These are phyloP conservation scores for Kappamyces sp. DNA, from an alignment of 192 early-diverging fungal genomes.

Conservation along the genomic window DNA sequence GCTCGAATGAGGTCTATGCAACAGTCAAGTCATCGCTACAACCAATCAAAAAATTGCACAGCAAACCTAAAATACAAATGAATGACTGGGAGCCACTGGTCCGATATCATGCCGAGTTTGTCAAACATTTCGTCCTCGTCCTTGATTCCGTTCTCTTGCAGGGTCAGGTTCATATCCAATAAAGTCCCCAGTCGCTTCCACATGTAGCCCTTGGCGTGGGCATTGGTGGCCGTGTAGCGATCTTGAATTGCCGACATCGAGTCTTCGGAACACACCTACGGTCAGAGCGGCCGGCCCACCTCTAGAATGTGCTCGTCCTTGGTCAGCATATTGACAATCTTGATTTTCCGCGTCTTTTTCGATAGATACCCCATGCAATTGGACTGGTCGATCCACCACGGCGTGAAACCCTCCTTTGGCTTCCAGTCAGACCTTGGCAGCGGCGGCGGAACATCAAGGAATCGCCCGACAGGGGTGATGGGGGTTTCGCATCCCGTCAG, in stretches of 20 bases:
- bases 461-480: conserved; percentile 48
- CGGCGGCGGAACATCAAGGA: conserved; percentile 44
- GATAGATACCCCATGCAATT: conserved; percentile 41
- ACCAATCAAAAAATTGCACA: background rate
- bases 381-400: conserved; percentile 51
- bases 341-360: conserved; percentile 40
- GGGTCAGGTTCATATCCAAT: conserved; percentile 49
- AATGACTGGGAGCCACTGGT: conserved; percentile 48
- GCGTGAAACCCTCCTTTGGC: conserved; percentile 11
- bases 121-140: conserved; percentile 44
- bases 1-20: conserved; percentile 21
- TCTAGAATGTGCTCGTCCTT: conserved; percentile 49
- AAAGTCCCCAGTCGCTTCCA: conserved; percentile 53
- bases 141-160: conserved; percentile 48
- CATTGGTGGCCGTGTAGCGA: conserved; percentile 40
- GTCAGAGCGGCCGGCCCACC: conserved; percentile 16
- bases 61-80: conserved; percentile 48
- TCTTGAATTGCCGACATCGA: conserved; percentile 49
- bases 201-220: conserved; percentile 58
- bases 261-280: conserved; percentile 50
- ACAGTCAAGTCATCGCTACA: conserved; percentile 28
- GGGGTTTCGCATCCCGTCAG: conserved; percentile 31
- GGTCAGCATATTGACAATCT: conserved; percentile 52
- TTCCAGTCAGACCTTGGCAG: conserved; percentile 40
- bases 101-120: conserved; percentile 42